A percentile compares a stretch with the other conserved stretches of the same genome.
These are phyloP conservation scores for Hanseniaspora clermontiae DNA, from an alignment of 805 yeast genomes.

Conservation along the genomic window DNA sequence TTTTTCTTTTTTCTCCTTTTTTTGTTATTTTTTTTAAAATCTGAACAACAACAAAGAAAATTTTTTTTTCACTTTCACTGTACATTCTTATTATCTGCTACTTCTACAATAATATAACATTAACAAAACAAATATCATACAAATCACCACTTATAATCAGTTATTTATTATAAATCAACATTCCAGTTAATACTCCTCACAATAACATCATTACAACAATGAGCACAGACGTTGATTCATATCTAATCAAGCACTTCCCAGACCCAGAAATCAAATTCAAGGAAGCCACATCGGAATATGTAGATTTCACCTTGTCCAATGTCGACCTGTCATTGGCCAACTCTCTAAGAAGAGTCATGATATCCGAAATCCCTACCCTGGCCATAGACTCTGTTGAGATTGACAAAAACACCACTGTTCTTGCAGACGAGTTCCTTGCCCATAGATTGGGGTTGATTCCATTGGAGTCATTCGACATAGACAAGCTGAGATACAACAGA, in stretches of 20 bases:
- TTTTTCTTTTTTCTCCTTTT: background rate
- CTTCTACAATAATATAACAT: too few species aligned
- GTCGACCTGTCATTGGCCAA: conserved; percentile 86
- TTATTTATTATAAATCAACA: too few species aligned
- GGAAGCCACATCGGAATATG: conserved; percentile 71
- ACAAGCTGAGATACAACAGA: conserved; percentile 70
- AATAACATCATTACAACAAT: background rate
- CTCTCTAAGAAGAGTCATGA: conserved; percentile 79
- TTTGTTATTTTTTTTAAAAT: too few species aligned
- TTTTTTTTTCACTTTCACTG: too few species aligned
- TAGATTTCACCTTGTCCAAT: conserved; percentile 76
- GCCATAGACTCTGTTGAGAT: conserved; percentile 95
- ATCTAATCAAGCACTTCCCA: conserved; percentile 26
- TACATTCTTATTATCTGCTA: too few species aligned
- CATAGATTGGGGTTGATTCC: conserved; percentile 93
- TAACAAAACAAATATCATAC: background rate
- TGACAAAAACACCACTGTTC: conserved; percentile 80
- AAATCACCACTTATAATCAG: background rate
- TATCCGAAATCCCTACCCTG: conserved; percentile 92
- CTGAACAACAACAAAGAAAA: too few species aligned
- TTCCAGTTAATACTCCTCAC: too few species aligned
- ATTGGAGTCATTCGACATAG: conserved; percentile 70
- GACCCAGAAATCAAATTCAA: conserved; percentile 76
- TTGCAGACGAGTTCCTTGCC: conserved; percentile 92
- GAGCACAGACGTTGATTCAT: conserved; percentile 12